phyloP scores from a whole-genome alignment of 306 rosid genomes.

The Quercus variabilis region DNA sequence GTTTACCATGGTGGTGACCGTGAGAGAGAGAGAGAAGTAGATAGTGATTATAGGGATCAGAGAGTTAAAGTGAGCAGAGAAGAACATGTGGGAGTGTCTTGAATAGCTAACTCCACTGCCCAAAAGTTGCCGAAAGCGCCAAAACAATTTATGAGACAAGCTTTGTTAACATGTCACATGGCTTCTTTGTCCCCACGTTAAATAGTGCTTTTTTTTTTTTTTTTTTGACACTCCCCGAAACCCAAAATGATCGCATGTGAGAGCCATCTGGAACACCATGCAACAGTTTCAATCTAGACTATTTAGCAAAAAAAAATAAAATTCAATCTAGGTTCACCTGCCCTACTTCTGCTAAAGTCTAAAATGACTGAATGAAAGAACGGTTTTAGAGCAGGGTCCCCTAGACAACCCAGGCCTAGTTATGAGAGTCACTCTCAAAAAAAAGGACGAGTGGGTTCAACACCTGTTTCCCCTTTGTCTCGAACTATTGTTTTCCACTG shows the following conservation, averaged over 20 bases:
- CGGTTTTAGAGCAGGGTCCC: background rate
- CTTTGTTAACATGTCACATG: slow-evolving; percentile 45
- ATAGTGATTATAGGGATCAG: background rate
- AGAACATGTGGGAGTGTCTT: background rate
- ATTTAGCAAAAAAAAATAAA: too few species aligned
- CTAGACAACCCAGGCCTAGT: background rate
- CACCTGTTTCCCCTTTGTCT: slow-evolving; percentile 12
- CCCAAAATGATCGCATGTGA: slow-evolving; percentile 3
- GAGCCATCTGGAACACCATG: background rate
- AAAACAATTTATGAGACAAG: slow-evolving; percentile 22
- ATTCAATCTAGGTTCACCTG: background rate
- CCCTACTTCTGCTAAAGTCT: background rate
- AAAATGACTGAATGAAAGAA: background rate
- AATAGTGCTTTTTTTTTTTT: background rate
- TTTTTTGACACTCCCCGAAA: background rate
- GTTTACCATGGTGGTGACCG: background rate
- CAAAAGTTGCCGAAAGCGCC: slow-evolving; percentile 41
- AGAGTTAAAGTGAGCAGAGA: background rate
- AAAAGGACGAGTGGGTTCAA: background rate
- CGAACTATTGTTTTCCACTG: slow-evolving; percentile 35
- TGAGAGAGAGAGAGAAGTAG: too few species aligned
- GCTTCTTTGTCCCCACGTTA: slow-evolving; percentile 49
- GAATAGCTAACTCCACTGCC: slow-evolving; percentile 37
- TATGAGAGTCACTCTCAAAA: slow-evolving; percentile 20
- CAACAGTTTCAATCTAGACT: background rate